Percentiles rank a stretch among this genome's conserved stretches.
Evolutionary conservation across 108 stramenopile species (phyloP).

Genomic region (Pseudonitzschia multiseries): DNA sequence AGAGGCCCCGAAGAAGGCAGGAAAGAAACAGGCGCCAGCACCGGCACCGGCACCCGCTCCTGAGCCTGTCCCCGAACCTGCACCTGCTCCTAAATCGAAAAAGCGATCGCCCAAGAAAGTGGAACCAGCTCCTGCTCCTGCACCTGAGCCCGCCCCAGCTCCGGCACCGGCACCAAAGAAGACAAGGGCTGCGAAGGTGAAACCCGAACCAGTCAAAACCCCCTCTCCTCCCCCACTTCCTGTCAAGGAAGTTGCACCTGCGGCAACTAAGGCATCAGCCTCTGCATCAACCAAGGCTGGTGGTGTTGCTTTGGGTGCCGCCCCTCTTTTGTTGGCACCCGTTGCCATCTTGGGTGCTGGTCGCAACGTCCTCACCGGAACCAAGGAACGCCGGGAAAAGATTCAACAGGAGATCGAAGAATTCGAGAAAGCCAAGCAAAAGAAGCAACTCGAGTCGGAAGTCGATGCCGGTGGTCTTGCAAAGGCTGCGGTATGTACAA

Average conservation of each 20-base stretch:
- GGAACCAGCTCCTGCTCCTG: slow-evolving; percentile 39
- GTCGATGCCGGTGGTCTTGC: slow-evolving; percentile 65
- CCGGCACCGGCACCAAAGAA: slow-evolving; percentile 33
- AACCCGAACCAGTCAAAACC: slow-evolving; percentile 10
- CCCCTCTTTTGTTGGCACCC: slow-evolving; percentile 71
- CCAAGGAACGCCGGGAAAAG: slow-evolving; percentile 56
- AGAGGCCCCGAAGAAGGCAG: slow-evolving; percentile 22
- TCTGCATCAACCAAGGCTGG: slow-evolving; percentile 34
- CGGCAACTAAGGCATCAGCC: slow-evolving; percentile 24
- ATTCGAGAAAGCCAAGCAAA: slow-evolving; percentile 47
- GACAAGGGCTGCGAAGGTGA: slow-evolving; percentile 20
- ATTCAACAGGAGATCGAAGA: slow-evolving; percentile 77
- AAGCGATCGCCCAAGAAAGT: slow-evolving; percentile 27
- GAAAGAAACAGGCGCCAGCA: slow-evolving; percentile 32
- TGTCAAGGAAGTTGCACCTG: slow-evolving; percentile 17
- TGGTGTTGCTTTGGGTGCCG: slow-evolving; percentile 80
- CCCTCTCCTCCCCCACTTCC: slow-evolving; percentile 19
- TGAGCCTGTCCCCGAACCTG: slow-evolving; percentile 13
- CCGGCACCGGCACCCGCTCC: slow-evolving; percentile 36
- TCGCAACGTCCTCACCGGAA: slow-evolving; percentile 54
- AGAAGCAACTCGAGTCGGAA: slow-evolving; percentile 36
- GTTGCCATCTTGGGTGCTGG: slow-evolving; percentile 63
- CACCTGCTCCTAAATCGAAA: slow-evolving; percentile 10
- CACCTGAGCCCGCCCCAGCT: slow-evolving; percentile 21
- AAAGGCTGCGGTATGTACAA: slow-evolving; percentile 65